These are phyloP conservation scores for Apiospora hydei DNA, from an alignment of 2,329 filamentous ascomycete species.

Conservation along the genomic window DNA sequence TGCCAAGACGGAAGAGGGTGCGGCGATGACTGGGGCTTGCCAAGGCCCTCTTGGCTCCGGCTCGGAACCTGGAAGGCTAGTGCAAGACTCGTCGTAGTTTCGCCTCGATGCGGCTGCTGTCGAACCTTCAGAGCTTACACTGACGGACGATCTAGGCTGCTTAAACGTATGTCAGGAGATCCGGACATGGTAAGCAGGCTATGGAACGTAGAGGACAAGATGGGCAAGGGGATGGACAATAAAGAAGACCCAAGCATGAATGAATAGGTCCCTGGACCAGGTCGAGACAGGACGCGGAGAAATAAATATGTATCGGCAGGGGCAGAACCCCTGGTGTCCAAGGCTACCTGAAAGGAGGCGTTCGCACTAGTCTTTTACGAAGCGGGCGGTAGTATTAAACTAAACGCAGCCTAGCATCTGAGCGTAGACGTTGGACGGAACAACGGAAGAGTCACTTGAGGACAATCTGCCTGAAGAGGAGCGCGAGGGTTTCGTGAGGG, in stretches of 20 bases:
- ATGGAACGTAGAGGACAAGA: neutral
- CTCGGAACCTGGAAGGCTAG: neutral
- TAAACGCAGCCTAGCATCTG: neutral
- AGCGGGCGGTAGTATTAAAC: neutral
- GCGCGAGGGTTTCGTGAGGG: neutral
- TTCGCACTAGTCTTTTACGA: neutral
- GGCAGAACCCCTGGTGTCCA: neutral
- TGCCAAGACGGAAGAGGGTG: neutral
- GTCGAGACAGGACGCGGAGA: neutral
- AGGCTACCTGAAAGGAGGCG: neutral
- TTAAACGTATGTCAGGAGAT: neutral
- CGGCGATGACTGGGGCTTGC: neutral
- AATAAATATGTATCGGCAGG: neutral
- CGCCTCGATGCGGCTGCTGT: neutral
- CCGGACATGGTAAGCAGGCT: neutral
- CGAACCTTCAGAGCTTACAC: neutral
- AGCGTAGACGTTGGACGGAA: constrained; percentile 10
- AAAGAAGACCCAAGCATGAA: neutral
- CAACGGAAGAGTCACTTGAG: neutral
- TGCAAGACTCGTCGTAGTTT: neutral
- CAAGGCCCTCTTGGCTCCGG: neutral
- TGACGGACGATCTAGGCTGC: neutral
- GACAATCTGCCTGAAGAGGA: neutral
- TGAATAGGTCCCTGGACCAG: neutral
- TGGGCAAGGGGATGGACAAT: neutral